Evolutionary conservation across 2,329 filamentous ascomycete genomes (phyloP), one percentile per base, ranked within the genome.

Genomic region (Orbilia blumenaviensis): DNA sequence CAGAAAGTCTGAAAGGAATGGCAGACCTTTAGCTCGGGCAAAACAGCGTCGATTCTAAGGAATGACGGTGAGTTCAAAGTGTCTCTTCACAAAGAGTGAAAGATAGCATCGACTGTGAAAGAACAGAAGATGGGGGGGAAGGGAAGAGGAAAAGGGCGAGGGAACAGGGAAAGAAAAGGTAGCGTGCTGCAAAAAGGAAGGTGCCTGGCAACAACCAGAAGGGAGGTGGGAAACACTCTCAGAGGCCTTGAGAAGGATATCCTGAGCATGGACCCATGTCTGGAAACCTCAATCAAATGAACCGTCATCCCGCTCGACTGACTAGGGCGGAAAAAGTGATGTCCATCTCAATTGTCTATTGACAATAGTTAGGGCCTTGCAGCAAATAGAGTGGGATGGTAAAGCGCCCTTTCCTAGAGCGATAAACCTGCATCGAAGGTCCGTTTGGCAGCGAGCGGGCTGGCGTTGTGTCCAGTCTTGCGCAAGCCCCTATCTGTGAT

Each of bases 1-100:
- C 61, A 64, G 62, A 56, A 62, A 66, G 73, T 72, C 73, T 77
- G 73, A 77, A 77, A 72, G 42, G 73, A 77, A 77, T 38, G 73
- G 73, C 73, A 77, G 73, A 77, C 73, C 29, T 62, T 56, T 72
- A 44, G 62, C 72, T 36, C 73, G 38, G 66, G 64, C 72, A 68
- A 77, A 56, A 38, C 60, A 48, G 36, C 66, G 73, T 72, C 66
- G 66, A 61, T 77, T 72, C 66, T 62, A 60, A 63, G 29, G 64
- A 72, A 63, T 67, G 73, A 77, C 66, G 50, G 73, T 56, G 61
- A 72, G 32, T 58, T 77, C 66, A 54, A 68, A 66, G 48, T 58
- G 66, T 66, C 46, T 77, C 60, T 72, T 46, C 73, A 72, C 66
- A 29, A 23, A 46, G 56, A 21, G 73, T 67, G 61, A 56, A 72